Evolutionary conservation across 2,329 filamentous ascomycete genomes (phyloP), one percentile per base, ranked within the genome.

Genomic region (Colletotrichum sidae): DNA sequence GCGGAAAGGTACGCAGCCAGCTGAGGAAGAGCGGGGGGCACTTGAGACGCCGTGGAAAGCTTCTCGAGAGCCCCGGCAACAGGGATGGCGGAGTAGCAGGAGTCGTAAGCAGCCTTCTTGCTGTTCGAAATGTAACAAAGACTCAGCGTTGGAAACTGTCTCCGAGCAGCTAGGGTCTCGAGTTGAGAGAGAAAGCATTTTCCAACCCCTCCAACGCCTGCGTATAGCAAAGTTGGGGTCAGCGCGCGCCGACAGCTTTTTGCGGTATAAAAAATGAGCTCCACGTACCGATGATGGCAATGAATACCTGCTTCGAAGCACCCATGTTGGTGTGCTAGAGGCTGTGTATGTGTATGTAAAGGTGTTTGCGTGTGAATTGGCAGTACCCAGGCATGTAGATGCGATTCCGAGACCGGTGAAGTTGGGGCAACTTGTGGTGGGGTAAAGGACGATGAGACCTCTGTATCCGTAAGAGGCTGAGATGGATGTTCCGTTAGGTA

Each of bases 121-220:
- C 92, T 96, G 60, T 93, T 94, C 60, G 93, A 90, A 71, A 97
- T 89, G 80, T 96, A 92, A 82, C 94, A 88, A 58, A 98, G 88
- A 63, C 86, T 89, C 65, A 97, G 86, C 77, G 90, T 88, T 57
- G 88, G 88, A 7, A 88, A 86, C 46, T 90, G 87, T 44, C 89
- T 88, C 68, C 91, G 88, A 69, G 85, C 82, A 54, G 88, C 84
- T 66, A 96, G 86, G 67, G 81, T 76, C 69, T 90, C 83, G 64
- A 98, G 88, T 80, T 98, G 96, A 70, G 85, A 84, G 69, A 98
- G 88, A 84, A 98, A 97, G 80, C 88, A 89, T 79, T 94, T 94
- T 74, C 96, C 96, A 68, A 98, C 96, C 69, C 95, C 95, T 71
- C 96, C 96, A 72, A 92, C 92, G 74, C 96, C 94, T 96, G 74